These are phyloP conservation scores for Nothopassalora personata DNA, from an alignment of 2,329 filamentous ascomycete species.

Conservation along the genomic window DNA sequence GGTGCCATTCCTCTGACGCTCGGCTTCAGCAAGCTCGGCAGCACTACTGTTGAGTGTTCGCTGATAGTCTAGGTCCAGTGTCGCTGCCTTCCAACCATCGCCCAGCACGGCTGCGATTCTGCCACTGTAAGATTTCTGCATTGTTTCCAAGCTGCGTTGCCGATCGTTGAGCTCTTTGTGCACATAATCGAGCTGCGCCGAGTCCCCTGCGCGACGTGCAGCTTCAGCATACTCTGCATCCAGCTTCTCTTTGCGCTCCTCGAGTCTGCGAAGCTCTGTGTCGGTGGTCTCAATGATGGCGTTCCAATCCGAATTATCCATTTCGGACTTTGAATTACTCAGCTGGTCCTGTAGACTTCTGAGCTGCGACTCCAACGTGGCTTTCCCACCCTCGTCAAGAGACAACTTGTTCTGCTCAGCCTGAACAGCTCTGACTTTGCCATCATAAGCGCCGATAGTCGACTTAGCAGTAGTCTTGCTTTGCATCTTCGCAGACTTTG, in stretches of 20 bases:
- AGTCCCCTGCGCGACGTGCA: constrained; percentile 72
- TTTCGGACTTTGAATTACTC: constrained; percentile 56
- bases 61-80: constrained; percentile 67
- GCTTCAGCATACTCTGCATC: constrained; percentile 78
- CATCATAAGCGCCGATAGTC: constrained; percentile 68
- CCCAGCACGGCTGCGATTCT: constrained; percentile 64
- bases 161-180: constrained; percentile 74
- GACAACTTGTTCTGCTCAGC: constrained; percentile 65
- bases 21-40: constrained; percentile 56
- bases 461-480: constrained; percentile 68
- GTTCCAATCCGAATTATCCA: constrained; percentile 63
- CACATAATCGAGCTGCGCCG: constrained; percentile 76
- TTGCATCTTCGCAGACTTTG: constrained; percentile 66
- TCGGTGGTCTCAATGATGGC: constrained; percentile 63
- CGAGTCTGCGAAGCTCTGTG: constrained; percentile 60
- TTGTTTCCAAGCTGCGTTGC: constrained; percentile 68
- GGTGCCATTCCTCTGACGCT: constrained; percentile 64
- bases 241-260: constrained; percentile 66
- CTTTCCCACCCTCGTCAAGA: constrained; percentile 79
- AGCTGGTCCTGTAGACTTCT: constrained; percentile 63
- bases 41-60: constrained; percentile 54
- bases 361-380: constrained; percentile 67
- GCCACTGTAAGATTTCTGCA: constrained; percentile 67
- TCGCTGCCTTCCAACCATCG: constrained; percentile 61
- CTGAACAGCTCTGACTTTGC: constrained; percentile 61